phyloP scores from a whole-genome alignment of 441 rosid species.

The Pelargonium myrrhifolium region DNA sequence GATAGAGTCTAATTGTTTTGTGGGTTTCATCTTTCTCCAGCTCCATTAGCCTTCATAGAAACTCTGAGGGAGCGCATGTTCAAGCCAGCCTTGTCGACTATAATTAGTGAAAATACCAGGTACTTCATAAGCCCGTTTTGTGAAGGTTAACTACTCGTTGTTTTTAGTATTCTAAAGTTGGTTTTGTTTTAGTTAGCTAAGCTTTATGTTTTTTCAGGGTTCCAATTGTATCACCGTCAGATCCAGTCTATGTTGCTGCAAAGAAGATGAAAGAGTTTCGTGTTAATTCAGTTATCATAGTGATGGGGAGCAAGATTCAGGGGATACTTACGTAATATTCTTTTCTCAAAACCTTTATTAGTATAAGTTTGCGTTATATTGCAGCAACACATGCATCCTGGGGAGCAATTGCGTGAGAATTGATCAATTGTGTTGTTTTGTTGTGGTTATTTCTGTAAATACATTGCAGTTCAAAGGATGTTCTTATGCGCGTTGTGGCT shows the following conservation, averaged over 20 bases:
- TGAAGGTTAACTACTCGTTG: neutral
- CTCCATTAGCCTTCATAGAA: conserved; percentile 76
- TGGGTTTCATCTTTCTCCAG: conserved; percentile 26
- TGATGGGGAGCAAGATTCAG: conserved; percentile 56
- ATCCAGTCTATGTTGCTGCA: conserved; percentile 61
- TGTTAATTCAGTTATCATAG: conserved; percentile 70
- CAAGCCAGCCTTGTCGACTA: conserved; percentile 76
- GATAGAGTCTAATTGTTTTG: neutral
- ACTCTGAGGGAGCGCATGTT: conserved; percentile 87
- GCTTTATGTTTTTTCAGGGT: conserved; percentile 45
- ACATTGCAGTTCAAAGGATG: conserved; percentile 70
- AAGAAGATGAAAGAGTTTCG: conserved; percentile 82
- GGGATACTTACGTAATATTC: conserved; percentile 72
- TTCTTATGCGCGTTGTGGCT: conserved; percentile 84
- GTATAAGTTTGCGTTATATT: conserved; percentile 23
- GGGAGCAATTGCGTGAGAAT: neutral
- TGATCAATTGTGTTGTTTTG: neutral
- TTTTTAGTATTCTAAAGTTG: neutral
- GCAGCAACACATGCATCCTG: neutral
- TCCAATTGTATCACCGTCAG: conserved; percentile 70
- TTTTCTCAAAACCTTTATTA: neutral
- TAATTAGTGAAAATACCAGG: conserved; percentile 85
- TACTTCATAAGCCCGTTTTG: conserved; percentile 56
- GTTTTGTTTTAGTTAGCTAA: neutral
- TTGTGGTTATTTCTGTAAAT: neutral